phyloP scores from a whole-genome alignment of 2,329 filamentous ascomycete genomes.

The Cladosporium halotolerans region DNA sequence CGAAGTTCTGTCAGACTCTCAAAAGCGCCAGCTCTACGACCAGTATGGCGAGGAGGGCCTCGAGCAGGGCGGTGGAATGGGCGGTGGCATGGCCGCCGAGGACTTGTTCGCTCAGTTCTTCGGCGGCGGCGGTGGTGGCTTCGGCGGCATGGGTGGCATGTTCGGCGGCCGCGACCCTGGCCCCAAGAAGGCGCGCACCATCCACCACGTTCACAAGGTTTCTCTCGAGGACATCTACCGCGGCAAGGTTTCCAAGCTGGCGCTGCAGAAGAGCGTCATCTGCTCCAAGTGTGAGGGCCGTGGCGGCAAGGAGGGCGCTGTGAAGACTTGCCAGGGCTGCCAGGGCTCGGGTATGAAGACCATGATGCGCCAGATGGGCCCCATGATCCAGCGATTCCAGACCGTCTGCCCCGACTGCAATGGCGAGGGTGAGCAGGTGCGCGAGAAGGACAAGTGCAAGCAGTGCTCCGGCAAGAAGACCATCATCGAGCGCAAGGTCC shows the following conservation, averaged over 20 bases:
- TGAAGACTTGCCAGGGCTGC: slow-evolving; percentile 85
- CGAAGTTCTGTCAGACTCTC: slow-evolving; percentile 83
- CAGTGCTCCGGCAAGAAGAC: slow-evolving; percentile 96
- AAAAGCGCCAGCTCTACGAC: slow-evolving; percentile 90
- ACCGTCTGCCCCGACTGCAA: slow-evolving; percentile 98
- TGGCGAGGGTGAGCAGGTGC: slow-evolving; percentile 93
- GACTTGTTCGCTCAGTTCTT: slow-evolving; percentile 98
- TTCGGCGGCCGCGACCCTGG: slow-evolving; percentile 73
- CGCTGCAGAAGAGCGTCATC: slow-evolving; percentile 94
- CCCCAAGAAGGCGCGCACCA: slow-evolving; percentile 87
- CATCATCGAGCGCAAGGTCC: slow-evolving; percentile 90
- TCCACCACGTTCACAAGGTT: slow-evolving; percentile 97
- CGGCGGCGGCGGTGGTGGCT: slow-evolving; percentile 64
- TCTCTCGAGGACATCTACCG: slow-evolving; percentile 96
- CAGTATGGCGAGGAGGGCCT: slow-evolving; percentile 97
- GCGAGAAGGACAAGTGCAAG: slow-evolving; percentile 97
- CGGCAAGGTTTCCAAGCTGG: slow-evolving; percentile 95
- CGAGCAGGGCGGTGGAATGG: slow-evolving; percentile 68
- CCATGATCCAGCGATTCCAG: slow-evolving; percentile 99
- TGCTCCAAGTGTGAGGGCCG: slow-evolving; percentile 90
- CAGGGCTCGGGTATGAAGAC: slow-evolving; percentile 98
- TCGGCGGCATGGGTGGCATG: slow-evolving; percentile 65
- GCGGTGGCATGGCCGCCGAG: slow-evolving; percentile 86
- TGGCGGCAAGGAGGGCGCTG: slow-evolving; percentile 95
- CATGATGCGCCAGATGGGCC: slow-evolving; percentile 99